These are phyloP conservation scores for Globisporangium viniferum DNA, from an alignment of 352 stramenopile genomes.

Conservation along the genomic window DNA sequence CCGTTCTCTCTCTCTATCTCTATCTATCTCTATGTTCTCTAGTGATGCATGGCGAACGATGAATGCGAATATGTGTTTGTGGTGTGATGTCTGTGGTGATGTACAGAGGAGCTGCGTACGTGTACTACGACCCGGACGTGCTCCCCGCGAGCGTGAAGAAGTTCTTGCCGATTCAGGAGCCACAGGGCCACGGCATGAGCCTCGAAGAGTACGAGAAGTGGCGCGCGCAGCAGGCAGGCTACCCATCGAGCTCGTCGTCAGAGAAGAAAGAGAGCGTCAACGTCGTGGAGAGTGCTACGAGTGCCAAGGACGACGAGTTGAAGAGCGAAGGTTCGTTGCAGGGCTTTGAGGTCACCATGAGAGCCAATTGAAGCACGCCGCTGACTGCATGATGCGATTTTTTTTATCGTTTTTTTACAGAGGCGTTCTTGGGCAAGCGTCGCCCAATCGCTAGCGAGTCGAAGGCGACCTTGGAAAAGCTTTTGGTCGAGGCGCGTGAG, in stretches of 20 bases:
- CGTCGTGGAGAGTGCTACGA: slow-evolving; percentile 2
- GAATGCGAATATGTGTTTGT: not conserved
- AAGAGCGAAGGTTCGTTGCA: slow-evolving; percentile 24
- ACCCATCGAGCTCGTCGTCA: slow-evolving; percentile 19
- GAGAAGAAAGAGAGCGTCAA: slow-evolving; percentile 32
- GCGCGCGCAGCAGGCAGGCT: slow-evolving; percentile 68
- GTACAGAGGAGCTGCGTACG: slow-evolving; percentile 66
- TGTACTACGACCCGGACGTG: slow-evolving; percentile 86
- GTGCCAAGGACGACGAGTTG: slow-evolving; percentile 15
- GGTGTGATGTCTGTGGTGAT: not conserved
- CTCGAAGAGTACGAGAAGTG: slow-evolving; percentile 86
- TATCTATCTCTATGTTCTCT: not conserved
- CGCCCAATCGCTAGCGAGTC: slow-evolving; percentile 35
- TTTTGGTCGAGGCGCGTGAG: slow-evolving; percentile 67
- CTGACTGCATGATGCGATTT: not conserved
- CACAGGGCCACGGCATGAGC: slow-evolving; percentile 80
- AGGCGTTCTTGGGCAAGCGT: slow-evolving; percentile 13
- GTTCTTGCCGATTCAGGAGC: slow-evolving; percentile 78
- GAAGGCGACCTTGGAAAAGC: slow-evolving; percentile 72
- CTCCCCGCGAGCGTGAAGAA: slow-evolving; percentile 70
- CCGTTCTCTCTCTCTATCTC: not conserved
- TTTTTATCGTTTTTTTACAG: slow-evolving; percentile 30
- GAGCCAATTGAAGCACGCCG: slow-evolving; percentile 1
- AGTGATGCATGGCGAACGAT: not conserved
- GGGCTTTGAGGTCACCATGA: not conserved